Base-by-base conservation (phyloP, 352 stramenopile species). In the Phytophthora capsici region DNA sequence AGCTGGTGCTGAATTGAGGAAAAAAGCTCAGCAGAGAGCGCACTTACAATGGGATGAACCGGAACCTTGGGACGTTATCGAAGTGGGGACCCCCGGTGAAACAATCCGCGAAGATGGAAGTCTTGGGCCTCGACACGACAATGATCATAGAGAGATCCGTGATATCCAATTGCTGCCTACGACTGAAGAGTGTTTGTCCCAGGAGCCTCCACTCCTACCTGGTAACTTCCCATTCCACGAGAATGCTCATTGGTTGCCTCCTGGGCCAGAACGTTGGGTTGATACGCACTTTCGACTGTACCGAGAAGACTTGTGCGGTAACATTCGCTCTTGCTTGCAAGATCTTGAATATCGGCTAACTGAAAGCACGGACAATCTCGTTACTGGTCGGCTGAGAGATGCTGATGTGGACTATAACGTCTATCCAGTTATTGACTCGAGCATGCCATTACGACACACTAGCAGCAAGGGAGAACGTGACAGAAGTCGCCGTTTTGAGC, bases 241-340 rank as follows among this genome's bases (percentile, higher is more conserved):
- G 9, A 77, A 75, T 53, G 75, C 68, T 10, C 71, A 83, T 53
- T 80, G 72, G 72, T 49, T 83, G 54, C 69, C 68, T 1, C 64
- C 71, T 16, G 69, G 72, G 50, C 72, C 72, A 17, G 71, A 78
- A 16, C 71, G 71, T 9, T 80, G 69, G 71, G 55, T 83, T 6
- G 75, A 83, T 40, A 80, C 71, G 4, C 75, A 83, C 43, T 83
- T 83, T 58, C 71, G 75, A 19, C 51, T 83, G 13, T 79, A 77
- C 55, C 64, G 71, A 30, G 75, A 83, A 64, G 75, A 83, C 34
- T 67, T 80, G 38, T 78, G 64, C 36, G 37, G 59, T 4, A 77
- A 59, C 1, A 67, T 79, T 50, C 71, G 75, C 6, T 62, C 63
- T 25, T 73, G 58, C n/a, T 46, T 83, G 8, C 75, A 78, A 23